Conservation (phyloP, 257 asterid genomes). For the Nemophila menziesii region DNA sequence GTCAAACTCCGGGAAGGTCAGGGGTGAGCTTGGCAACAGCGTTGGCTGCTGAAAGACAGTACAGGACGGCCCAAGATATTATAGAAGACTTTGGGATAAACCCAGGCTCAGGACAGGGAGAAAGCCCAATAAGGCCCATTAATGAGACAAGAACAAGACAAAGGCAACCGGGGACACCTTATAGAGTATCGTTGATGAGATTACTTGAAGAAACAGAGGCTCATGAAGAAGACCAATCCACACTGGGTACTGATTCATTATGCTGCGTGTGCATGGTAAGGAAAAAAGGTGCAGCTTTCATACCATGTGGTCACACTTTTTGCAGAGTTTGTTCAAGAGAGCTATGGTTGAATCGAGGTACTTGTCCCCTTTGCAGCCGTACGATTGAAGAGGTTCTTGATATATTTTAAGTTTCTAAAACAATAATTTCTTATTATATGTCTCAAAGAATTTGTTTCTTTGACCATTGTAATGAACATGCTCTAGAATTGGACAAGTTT, state of each 20-base stretch:
- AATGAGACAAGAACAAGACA: constrained; percentile 2
- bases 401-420: constrained; percentile 40
- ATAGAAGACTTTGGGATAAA: constrained; percentile 4
- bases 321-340: constrained; percentile 93
- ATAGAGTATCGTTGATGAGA: constrained; percentile 71
- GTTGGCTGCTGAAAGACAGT: constrained; percentile 65
- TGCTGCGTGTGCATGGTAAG: constrained; percentile 98
- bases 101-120: constrained; percentile 7
- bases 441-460: too few relatives aligned
- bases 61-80: constrained; percentile 44
- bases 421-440: too few relatives aligned
- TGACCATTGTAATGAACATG: too few relatives aligned
- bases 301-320: constrained; percentile 96
- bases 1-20: constrained; percentile 18
- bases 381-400: constrained; percentile 65
- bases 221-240: constrained; percentile 25
- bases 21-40: constrained; percentile 88
- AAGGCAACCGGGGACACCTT: constrained; percentile 27
- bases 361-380: constrained; percentile 90
- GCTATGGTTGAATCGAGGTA: constrained; percentile 75
- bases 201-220: constrained; percentile 70
- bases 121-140: constrained; percentile 12
- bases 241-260: constrained; percentile 36
- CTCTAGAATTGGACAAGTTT: too few relatives aligned
- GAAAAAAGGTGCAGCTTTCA: constrained; percentile 80